Conservation (phyloP, 345 rosid genomes). For the Limnanthes douglasii region DNA sequence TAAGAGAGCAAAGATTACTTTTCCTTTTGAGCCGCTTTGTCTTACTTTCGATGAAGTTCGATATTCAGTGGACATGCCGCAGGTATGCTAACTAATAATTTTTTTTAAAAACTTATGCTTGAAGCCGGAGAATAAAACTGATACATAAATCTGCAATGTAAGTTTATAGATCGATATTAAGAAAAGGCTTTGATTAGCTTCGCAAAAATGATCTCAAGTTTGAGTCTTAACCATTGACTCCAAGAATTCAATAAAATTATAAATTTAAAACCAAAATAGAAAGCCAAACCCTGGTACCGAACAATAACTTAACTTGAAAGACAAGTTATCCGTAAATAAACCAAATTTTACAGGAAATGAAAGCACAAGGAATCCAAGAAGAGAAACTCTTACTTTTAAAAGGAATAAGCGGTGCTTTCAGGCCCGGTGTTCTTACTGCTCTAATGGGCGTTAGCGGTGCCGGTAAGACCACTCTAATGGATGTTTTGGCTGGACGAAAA, state of each 20-base stretch:
- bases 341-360: constrained; percentile 56
- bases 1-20: constrained; percentile 42
- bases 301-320: too few species aligned
- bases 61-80: constrained; percentile 57
- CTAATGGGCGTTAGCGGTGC: constrained; percentile 68
- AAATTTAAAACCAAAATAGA: too few species aligned
- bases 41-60: constrained; percentile 40
- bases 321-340: too few species aligned
- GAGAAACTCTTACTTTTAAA: constrained; percentile 34
- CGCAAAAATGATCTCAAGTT: too few species aligned
- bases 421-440: constrained; percentile 56
- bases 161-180: too few species aligned
- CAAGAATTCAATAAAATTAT: too few species aligned
- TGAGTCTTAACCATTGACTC: too few species aligned
- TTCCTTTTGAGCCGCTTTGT: constrained; percentile 50
- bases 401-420: constrained; percentile 33
- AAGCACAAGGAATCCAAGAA: constrained; percentile 13
- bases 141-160: too few species aligned
- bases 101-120: too few species aligned
- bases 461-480: constrained; percentile 56
- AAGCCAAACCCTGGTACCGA: too few species aligned
- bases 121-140: too few species aligned
- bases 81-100: constrained; percentile 25
- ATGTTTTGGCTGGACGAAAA: constrained; percentile 56
- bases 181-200: too few species aligned